phyloP scores from a whole-genome alignment of 148 eudicot species.

The Rhododendron molle region DNA sequence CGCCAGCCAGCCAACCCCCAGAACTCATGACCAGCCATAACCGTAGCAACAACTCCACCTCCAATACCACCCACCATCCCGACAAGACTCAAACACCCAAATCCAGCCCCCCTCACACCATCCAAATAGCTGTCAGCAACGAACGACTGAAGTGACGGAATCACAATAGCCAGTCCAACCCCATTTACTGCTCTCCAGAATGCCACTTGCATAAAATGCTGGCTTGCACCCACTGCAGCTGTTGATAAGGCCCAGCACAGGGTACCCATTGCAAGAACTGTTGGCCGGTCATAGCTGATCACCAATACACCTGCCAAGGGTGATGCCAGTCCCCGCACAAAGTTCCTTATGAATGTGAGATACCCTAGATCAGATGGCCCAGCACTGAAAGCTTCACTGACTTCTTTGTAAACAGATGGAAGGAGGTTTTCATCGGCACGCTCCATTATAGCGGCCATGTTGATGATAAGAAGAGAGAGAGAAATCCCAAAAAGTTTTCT shows the following conservation, averaged over 20 bases:
- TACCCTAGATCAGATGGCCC: conserved; percentile 94
- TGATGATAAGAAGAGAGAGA: conserved; percentile 77
- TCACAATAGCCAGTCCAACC: conserved; percentile 87
- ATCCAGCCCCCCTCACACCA: conserved; percentile 77
- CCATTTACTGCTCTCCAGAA: conserved; percentile 96
- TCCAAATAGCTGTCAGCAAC: conserved; percentile 86
- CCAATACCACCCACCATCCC: conserved; percentile 88
- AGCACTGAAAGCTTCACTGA: conserved; percentile 77
- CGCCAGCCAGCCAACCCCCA: conserved; percentile 93
- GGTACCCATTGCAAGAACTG: conserved; percentile 82
- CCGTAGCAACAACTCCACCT: conserved; percentile 81
- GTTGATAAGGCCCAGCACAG: conserved; percentile 90
- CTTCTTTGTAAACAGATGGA: conserved; percentile 93
- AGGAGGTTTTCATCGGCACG: conserved; percentile 92
- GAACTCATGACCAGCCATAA: conserved; percentile 77
- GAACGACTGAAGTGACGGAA: conserved; percentile 90
- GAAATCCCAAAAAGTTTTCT: conserved; percentile 70
- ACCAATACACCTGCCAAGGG: conserved; percentile 87
- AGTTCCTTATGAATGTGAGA: conserved; percentile 73
- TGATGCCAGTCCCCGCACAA: conserved; percentile 73
- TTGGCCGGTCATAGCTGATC: conserved; percentile 77
- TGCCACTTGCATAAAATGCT: conserved; percentile 61
- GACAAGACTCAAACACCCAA: conserved; percentile 73
- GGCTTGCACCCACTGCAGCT: conserved; percentile 81
- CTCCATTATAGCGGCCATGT: conserved; percentile 93